Conservation (phyloP, 164 flowering plant species). For the Magnolia kwangsiensis region DNA sequence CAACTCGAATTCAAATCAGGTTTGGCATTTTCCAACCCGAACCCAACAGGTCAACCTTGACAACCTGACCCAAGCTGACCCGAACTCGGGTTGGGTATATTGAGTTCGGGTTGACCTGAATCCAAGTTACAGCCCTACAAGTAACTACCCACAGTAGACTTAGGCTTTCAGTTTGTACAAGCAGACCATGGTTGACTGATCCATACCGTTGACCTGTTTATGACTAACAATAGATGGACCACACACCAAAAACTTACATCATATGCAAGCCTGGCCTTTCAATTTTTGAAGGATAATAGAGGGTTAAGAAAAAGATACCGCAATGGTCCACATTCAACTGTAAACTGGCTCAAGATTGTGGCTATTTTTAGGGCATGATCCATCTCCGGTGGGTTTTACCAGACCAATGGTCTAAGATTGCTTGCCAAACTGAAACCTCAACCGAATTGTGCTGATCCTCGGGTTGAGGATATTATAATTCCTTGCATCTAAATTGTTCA, state of each 20-base stretch:
- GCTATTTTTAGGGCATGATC: neutral
- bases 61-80: too few species aligned
- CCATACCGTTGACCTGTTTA: neutral
- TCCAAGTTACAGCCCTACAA: too few species aligned
- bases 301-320: neutral
- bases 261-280: neutral
- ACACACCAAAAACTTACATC: neutral
- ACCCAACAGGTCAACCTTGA: too few species aligned
- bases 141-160: too few species aligned
- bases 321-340: neutral
- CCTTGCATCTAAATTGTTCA: too few species aligned
- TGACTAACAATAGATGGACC: neutral
- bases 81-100: too few species aligned
- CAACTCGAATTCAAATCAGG: too few species aligned
- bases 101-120: too few species aligned
- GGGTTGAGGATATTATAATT: too few species aligned
- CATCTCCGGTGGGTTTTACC: neutral
- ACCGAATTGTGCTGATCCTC: neutral
- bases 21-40: too few species aligned
- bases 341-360: neutral
- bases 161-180: neutral
- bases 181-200: neutral
- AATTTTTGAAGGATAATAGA: too few species aligned
- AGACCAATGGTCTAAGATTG: neutral
- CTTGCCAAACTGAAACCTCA: neutral